Base-by-base conservation (phyloP, 495 filamentous ascomycete genomes). In the Polyplosphaeria fusca region DNA sequence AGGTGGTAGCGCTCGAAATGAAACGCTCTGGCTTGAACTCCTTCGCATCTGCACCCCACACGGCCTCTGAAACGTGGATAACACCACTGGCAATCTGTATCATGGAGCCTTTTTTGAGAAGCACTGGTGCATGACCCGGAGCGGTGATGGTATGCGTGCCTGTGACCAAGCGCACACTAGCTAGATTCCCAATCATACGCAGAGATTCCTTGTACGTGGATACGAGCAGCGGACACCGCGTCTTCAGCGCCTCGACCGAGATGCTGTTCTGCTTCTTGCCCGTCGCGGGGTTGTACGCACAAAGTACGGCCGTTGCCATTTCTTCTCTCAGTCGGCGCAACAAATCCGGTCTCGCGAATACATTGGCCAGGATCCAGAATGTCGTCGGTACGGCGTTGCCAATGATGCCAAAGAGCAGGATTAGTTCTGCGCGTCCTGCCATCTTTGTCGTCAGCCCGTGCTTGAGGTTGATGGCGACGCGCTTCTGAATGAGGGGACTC, bases 401-500 rank as follows among this genome's bases (percentile, higher is more conserved):
- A 2, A 65, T 41, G 24, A 54, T 57, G 0, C 61, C 61, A 37
- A 65, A 64, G 0, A 64, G 35, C 18, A 64, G 50, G 37, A 52
- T 53, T 1, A 64, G 18, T 28, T 64, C 60, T 7, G 60, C 49
- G 22, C 32, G 47, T 2, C 47, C 60, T 0, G 43, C 41, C 43
- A 54, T 43, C 24, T 58, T 35, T 7, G 48, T 48, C 5, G 52
- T 53, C 14, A 69, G 23, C 1, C 64, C 62, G 35, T 61, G 30
- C 20, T 48, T 48, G 5, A 44, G n/a, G 27, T 64, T 55, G 4
- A 67, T 50, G 28, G 49, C 19, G 2, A 56, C 58, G 16, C 68
- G 63, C n/a, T 56, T 52, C 37, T 64, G 63, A 35, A 67, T 64
- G 11, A 70, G n/a, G 19, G 51, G 52, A 5, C 55, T 56, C 2